These are phyloP conservation scores for Niveomyces coronatus DNA, from an alignment of 2,329 filamentous ascomycete genomes.

Conservation along the genomic window DNA sequence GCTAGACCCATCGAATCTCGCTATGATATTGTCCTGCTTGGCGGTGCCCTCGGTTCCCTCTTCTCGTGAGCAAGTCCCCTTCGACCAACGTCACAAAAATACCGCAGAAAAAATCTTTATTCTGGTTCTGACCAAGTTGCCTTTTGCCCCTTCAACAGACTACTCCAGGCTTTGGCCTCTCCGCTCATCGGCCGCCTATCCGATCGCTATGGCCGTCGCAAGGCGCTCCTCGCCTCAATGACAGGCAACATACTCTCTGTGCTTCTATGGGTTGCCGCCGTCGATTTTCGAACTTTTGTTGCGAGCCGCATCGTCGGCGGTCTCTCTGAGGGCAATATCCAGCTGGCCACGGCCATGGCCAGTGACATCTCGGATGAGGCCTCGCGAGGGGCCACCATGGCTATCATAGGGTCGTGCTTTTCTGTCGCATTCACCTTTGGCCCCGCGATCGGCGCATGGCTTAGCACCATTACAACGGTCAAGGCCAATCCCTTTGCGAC, in stretches of 20 bases:
- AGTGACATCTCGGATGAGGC: conserved; percentile 87
- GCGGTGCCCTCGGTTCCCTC: conserved; percentile 83
- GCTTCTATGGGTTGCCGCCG: conserved; percentile 84
- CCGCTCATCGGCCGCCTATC: conserved; percentile 84
- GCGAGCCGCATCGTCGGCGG: conserved; percentile 89
- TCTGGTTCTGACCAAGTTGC: conserved; percentile 1
- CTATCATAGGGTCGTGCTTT: conserved; percentile 91
- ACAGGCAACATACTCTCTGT: conserved; percentile 86
- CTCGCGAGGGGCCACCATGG: conserved; percentile 85
- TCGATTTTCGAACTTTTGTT: conserved; percentile 91
- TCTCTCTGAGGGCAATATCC: conserved; percentile 91
- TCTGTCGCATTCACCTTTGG: conserved; percentile 96
- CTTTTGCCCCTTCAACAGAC: conserved; percentile 31
- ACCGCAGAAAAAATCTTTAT: not conserved
- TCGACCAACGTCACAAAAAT: not conserved
- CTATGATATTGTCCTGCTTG: conserved; percentile 93
- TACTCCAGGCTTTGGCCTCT: conserved; percentile 86
- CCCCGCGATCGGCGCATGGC: conserved; percentile 78
- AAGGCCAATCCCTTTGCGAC: conserved; percentile 88
- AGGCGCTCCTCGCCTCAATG: conserved; percentile 85
- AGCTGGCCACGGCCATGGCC: conserved; percentile 90
- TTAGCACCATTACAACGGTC: conserved; percentile 68
- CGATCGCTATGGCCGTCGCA: conserved; percentile 78
- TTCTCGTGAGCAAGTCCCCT: conserved; percentile 48
- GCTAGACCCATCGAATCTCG: conserved; percentile 85